A percentile compares a stretch with the other conserved stretches of the same genome.
These are phyloP conservation scores for Vanilla planifolia DNA, from an alignment of 106 monocot genomes.

Conservation along the genomic window DNA sequence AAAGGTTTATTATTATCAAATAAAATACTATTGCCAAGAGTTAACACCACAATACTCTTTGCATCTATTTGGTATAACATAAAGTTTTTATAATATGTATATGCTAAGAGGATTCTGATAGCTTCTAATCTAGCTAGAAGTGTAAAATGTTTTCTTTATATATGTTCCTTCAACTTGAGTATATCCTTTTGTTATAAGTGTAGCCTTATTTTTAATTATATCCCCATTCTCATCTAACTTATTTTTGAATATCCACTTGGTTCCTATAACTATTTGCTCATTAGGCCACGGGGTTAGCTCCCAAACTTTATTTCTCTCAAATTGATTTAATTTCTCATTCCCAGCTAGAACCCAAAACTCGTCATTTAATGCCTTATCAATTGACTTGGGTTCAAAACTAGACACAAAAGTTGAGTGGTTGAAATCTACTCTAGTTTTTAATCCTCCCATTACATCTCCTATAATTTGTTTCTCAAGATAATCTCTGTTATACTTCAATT, in stretches of 20 bases:
- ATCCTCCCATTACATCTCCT: neutral
- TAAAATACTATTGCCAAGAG: too few relatives aligned
- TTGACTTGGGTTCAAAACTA: neutral
- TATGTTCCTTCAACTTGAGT: too few relatives aligned
- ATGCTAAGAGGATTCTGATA: neutral
- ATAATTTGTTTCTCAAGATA: neutral
- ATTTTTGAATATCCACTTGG: neutral
- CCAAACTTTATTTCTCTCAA: neutral
- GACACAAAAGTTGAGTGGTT: neutral
- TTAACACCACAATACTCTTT: too few relatives aligned
- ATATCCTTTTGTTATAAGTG: neutral
- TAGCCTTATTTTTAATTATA: neutral
- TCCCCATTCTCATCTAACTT: neutral
- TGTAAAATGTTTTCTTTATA: neutral
- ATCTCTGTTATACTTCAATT: neutral
- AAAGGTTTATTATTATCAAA: too few relatives aligned
- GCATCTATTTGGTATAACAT: neutral
- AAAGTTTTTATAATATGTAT: neutral
- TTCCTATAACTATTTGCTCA: neutral
- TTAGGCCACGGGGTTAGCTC: neutral
- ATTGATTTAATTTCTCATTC: neutral
- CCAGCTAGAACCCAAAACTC: neutral
- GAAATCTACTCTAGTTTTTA: neutral
- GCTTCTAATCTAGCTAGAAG: neutral
- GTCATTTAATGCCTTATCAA: neutral